Conservation (phyloP, 495 filamentous ascomycete species). For the Cercophora scortea region DNA sequence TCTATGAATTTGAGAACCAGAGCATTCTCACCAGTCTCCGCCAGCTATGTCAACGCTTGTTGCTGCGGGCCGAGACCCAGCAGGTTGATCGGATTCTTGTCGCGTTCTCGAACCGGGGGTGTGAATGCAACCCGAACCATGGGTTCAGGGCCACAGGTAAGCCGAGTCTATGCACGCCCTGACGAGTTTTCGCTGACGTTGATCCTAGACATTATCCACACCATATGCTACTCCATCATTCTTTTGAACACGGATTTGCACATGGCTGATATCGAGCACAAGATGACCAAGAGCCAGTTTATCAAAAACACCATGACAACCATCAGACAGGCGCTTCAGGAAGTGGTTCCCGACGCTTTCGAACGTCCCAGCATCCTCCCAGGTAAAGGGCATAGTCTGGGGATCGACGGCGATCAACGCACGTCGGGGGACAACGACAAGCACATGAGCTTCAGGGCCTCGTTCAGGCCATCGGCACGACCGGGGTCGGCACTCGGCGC, state of each 20-base stretch:
- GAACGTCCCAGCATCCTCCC: conserved; percentile 43
- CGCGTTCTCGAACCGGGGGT: conserved; percentile 83
- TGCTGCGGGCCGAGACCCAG: conserved; percentile 88
- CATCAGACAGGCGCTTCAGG: conserved; percentile 64
- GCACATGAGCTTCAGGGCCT: conserved; percentile 31
- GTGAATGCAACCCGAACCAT: conserved; percentile 86
- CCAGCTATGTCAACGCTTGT: conserved; percentile 70
- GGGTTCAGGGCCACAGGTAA: conserved; percentile 85
- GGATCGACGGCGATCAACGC: conserved; percentile 16
- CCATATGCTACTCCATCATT: conserved; percentile 92
- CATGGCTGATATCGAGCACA: conserved; percentile 85
- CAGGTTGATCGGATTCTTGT: conserved; percentile 92
- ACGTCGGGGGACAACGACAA: conserved; percentile 37
- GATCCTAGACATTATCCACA: conserved; percentile 79
- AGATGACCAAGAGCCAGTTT: conserved; percentile 92
- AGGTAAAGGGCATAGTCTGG: conserved; percentile 23
- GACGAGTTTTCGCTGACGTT: conserved; percentile 3
- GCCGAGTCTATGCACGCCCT: conserved; percentile 10
- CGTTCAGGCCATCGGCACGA: conserved; percentile 40
- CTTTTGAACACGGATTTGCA: conserved; percentile 96
- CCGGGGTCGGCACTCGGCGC: conserved; percentile 34
- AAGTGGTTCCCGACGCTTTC: conserved; percentile 60
- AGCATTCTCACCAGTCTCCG: conserved; percentile 77
- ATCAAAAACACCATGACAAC: conserved; percentile 95
- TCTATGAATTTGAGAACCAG: conserved; percentile 78